These are phyloP conservation scores for Trametes cingulata DNA, from an alignment of 768 basidiomycete species.

Conservation along the genomic window DNA sequence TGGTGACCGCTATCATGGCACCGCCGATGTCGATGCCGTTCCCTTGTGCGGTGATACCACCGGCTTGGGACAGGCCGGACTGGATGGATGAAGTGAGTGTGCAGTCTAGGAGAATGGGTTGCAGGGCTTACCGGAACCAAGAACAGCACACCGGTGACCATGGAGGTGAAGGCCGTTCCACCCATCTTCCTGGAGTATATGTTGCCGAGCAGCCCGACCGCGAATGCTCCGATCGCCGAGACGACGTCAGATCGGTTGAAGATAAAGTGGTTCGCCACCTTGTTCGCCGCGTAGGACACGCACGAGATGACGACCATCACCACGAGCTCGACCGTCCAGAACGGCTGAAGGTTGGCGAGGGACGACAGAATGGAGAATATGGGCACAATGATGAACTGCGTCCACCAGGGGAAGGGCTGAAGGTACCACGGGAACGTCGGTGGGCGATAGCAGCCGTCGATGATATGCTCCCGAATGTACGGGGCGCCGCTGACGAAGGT, in stretches of 20 bases:
- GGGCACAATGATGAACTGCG: conserved; percentile 74
- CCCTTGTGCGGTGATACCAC: conserved; percentile 80
- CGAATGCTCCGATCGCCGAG: conserved; percentile 83
- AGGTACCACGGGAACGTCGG: conserved; percentile 69
- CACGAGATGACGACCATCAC: conserved; percentile 89
- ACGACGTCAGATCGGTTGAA: conserved; percentile 84
- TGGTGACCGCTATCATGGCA: conserved; percentile 88
- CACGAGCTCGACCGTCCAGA: conserved; percentile 66
- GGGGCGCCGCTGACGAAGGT: conserved; percentile 59
- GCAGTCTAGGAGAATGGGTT: not conserved
- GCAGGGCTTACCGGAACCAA: conserved; percentile 73
- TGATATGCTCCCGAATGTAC: conserved; percentile 47
- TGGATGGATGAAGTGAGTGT: conserved; percentile 28
- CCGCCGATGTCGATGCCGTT: conserved; percentile 83
- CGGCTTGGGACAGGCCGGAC: conserved; percentile 86
- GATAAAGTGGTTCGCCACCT: conserved; percentile 81
- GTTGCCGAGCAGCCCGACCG: conserved; percentile 76
- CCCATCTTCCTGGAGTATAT: conserved; percentile 80
- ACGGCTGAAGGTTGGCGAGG: conserved; percentile 76
- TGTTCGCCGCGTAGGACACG: conserved; percentile 75
- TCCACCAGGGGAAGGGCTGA: conserved; percentile 81
- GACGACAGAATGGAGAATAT: conserved; percentile 71
- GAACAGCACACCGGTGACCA: conserved; percentile 89
- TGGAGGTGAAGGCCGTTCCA: conserved; percentile 86
- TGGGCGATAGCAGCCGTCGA: conserved; percentile 73